These are phyloP conservation scores for Colletotrichum orchidophilum DNA, from an alignment of 2,329 filamentous ascomycete genomes.

Conservation along the genomic window DNA sequence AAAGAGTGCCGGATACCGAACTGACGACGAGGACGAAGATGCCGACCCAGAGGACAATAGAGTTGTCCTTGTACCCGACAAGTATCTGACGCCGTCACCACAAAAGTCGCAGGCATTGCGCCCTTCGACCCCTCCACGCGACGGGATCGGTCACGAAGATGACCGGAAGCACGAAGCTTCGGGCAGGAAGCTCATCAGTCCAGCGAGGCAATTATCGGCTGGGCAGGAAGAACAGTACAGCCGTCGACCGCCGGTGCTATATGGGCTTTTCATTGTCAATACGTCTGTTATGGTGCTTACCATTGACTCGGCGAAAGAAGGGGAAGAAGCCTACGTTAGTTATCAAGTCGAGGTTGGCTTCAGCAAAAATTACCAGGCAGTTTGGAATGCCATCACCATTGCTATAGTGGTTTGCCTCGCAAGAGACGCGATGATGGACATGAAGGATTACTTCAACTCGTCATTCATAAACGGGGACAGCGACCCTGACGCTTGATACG, in stretches of 20 bases:
- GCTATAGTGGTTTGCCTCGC: conserved; percentile 52
- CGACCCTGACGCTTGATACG: conserved; percentile 48
- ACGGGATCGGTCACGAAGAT: background rate
- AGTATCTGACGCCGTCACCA: conserved; percentile 20
- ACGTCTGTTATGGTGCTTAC: conserved; percentile 51
- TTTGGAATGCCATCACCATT: conserved; percentile 56
- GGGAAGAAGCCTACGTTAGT: conserved; percentile 47
- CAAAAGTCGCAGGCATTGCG: background rate
- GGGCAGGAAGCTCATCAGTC: background rate
- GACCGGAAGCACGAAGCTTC: background rate
- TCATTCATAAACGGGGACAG: conserved; percentile 43
- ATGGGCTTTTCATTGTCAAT: conserved; percentile 54
- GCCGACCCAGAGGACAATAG: conserved; percentile 28
- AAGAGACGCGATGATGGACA: conserved; percentile 49
- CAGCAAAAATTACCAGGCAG: conserved; percentile 48
- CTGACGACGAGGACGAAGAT: conserved; percentile 24
- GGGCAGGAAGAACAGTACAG: background rate
- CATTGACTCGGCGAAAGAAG: conserved; percentile 47
- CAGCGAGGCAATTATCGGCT: no score
- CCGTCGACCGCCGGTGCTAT: conserved; percentile 49
- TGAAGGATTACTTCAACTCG: conserved; percentile 47
- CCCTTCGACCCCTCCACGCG: background rate
- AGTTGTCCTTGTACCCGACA: conserved; percentile 31
- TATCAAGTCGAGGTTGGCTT: conserved; percentile 55
- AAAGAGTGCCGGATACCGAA: background rate